phyloP scores from a whole-genome alignment of 192 early-diverging fungal genomes.

The Spinellus fusiger region DNA sequence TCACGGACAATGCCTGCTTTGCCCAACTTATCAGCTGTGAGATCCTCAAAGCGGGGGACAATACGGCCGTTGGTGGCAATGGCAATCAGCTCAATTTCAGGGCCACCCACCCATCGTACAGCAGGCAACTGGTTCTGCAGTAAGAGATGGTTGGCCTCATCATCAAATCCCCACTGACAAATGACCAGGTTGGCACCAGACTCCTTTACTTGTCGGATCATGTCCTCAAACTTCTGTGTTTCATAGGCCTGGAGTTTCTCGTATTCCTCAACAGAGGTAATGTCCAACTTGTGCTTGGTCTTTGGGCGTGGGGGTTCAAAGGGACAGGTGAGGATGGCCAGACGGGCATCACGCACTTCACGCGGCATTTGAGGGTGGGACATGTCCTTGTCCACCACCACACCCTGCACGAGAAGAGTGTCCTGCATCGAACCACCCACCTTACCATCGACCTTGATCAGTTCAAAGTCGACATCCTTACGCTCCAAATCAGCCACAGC shows the following conservation, averaged over 20 bases:
- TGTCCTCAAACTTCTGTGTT: conserved; percentile 91
- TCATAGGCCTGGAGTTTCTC: conserved; percentile 95
- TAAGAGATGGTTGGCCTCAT: conserved; percentile 98
- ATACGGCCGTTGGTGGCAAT: conserved; percentile 99
- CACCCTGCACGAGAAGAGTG: conserved; percentile 90
- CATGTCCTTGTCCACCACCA: conserved; percentile 99
- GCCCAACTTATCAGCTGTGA: conserved; percentile 84
- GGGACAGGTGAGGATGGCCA: conserved; percentile 98
- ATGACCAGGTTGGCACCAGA: conserved; percentile 96
- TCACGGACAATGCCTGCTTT: conserved; percentile 92
- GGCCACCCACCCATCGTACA: conserved; percentile 99
- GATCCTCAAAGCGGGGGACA: conserved; percentile 98
- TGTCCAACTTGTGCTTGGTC: conserved; percentile 99
- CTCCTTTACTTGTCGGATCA: conserved; percentile 97
- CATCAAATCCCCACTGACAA: conserved; percentile 99
- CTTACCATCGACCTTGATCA: conserved; percentile 99
- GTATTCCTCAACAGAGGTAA: conserved; percentile 97
- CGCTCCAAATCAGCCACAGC: conserved; percentile 97
- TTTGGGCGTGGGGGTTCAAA: conserved; percentile 99
- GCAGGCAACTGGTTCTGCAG: conserved; percentile 96
- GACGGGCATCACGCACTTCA: conserved; percentile 89
- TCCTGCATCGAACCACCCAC: conserved; percentile 95
- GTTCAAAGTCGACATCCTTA: conserved; percentile 99
- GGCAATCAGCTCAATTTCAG: conserved; percentile 98
- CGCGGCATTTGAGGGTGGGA: conserved; percentile 99